Conservation (phyloP, 805 yeast species). For the Candida qinlingensis region DNA sequence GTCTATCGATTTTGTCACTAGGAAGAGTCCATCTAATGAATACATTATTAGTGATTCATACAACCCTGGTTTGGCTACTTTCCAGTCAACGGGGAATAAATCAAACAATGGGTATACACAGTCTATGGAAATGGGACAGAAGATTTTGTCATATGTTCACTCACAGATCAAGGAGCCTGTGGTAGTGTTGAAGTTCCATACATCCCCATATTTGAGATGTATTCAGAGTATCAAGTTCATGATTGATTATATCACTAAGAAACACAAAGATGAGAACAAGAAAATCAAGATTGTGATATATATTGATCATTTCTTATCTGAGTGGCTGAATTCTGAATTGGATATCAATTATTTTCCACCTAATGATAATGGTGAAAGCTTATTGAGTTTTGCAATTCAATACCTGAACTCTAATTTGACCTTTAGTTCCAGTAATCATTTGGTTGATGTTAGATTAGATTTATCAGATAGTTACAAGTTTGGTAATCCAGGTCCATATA, state of each 20-base stretch:
- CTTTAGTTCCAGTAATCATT: conserved; percentile 12
- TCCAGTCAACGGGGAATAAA: conserved; percentile 21
- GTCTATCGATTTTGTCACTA: conserved; percentile 18
- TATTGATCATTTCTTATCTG: conserved; percentile 37
- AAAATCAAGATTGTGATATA: conserved; percentile 24
- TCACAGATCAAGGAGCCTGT: conserved; percentile 12
- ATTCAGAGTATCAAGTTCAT: conserved; percentile 32
- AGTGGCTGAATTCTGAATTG: conserved; percentile 38
- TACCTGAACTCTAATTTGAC: conserved; percentile 28
- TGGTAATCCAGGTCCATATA: conserved; percentile 40
- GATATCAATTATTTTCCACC: conserved; percentile 38
- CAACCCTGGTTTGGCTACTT: conserved; percentile 25
- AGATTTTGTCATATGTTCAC: conserved; percentile 17
- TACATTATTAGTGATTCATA: conserved; percentile 17
- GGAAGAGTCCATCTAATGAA: conserved; percentile 3
- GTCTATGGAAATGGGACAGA: conserved; percentile 21
- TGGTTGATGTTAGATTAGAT: conserved; percentile 25
- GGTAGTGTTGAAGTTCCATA: conserved; percentile 26
- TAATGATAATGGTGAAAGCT: conserved; percentile 38
- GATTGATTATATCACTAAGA: conserved; percentile 19
- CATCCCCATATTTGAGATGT: conserved; percentile 41
- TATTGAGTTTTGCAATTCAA: conserved; percentile 33
- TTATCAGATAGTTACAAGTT: conserved; percentile 31
- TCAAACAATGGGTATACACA: conserved; percentile 26
- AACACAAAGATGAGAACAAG: conserved; percentile 9